Evolutionary conservation across 805 yeast genomes (phyloP).

Genomic region (Jamesozyma rosinii): DNA sequence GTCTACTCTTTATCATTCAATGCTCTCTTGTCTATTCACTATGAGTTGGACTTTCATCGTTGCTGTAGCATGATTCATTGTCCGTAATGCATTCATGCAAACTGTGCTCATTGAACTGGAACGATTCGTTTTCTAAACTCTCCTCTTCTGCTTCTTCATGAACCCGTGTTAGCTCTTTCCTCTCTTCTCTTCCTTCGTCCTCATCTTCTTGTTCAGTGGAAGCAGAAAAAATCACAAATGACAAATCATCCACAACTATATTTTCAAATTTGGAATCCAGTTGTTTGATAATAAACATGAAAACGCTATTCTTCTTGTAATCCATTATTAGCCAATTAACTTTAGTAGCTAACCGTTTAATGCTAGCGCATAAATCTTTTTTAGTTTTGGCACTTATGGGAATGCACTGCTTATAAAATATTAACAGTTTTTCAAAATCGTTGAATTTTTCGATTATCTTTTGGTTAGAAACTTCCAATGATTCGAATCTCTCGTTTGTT

Average conservation of each 20-base stretch:
- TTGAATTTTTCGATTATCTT: constrained; percentile 32
- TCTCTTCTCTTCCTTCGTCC: not conserved
- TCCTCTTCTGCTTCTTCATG: not conserved
- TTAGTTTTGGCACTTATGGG: constrained; percentile 49
- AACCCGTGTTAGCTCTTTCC: not conserved
- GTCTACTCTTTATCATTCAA: no score
- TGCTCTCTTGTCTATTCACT: no score
- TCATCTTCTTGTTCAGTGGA: not conserved
- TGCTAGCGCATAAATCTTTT: constrained; percentile 38
- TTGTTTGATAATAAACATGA: constrained; percentile 27
- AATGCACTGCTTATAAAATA: constrained; percentile 38
- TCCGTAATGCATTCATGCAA: not conserved
- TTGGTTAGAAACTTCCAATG: constrained; percentile 30
- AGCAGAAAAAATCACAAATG: not conserved
- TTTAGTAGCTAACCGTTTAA: constrained; percentile 41
- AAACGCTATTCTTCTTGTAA: constrained; percentile 36
- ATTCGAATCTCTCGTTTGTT: constrained; percentile 29
- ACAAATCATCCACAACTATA: not conserved
- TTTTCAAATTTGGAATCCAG: not conserved
- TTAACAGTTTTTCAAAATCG: constrained; percentile 30
- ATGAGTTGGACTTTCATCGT: not conserved
- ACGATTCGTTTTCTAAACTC: not conserved
- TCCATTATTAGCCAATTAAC: constrained; percentile 53
- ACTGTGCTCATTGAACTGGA: not conserved
- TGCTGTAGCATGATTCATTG: not conserved